A percentile compares a stretch with the other conserved stretches of the same genome.
Conservation (phyloP, 768 basidiomycete species). For the Dentipellis sp. region DNA sequence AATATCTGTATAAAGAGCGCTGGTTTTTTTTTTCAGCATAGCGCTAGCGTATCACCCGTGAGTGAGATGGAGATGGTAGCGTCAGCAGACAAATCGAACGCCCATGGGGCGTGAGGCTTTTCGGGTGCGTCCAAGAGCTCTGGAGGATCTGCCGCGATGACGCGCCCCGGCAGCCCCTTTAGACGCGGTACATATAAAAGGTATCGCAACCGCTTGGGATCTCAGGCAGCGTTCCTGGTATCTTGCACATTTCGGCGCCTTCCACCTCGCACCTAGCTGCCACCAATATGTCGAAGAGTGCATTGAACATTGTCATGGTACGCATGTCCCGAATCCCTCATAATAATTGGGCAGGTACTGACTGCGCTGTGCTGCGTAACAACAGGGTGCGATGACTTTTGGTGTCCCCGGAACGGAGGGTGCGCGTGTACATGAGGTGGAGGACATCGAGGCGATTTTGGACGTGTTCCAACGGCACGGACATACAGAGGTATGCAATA, state of each 20-base stretch:
- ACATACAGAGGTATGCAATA: slow-evolving; percentile 35
- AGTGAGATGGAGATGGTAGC: not conserved
- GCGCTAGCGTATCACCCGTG: not conserved
- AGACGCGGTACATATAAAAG: too few relatives aligned
- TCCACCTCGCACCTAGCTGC: not conserved
- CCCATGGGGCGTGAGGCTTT: not conserved
- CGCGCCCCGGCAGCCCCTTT: too few relatives aligned
- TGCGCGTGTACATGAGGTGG: slow-evolving; percentile 38
- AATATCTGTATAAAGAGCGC: not conserved
- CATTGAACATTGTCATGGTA: not conserved
- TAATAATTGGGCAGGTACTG: not conserved
- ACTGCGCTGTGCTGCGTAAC: not conserved
- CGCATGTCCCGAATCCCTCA: not conserved
- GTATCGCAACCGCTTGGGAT: too few relatives aligned
- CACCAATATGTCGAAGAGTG: not conserved
- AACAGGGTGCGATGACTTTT: slow-evolving; percentile 46
- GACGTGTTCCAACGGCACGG: slow-evolving; percentile 47
- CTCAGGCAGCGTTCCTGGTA: not conserved
- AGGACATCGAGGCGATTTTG: slow-evolving; percentile 41
- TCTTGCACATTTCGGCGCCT: not conserved
- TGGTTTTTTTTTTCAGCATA: not conserved
- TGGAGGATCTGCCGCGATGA: too few relatives aligned
- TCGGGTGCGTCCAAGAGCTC: not conserved
- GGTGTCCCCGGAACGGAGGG: slow-evolving; percentile 38
- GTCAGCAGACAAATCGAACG: not conserved